Evolutionary conservation across 2,329 filamentous ascomycete genomes (phyloP).

Genomic region (Neonectria faginata): DNA sequence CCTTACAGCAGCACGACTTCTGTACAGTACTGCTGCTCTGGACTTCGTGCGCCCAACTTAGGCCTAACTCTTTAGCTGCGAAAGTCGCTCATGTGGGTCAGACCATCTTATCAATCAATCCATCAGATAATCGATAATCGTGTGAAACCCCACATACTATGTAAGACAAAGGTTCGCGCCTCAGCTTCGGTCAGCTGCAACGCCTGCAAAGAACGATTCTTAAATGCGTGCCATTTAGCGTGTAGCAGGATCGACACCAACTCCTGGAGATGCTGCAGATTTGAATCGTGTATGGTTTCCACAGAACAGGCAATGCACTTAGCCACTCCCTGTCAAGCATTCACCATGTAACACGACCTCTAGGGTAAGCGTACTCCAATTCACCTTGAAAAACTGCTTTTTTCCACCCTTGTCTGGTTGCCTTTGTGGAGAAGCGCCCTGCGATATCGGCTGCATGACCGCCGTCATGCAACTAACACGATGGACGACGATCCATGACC

Average conservation of each 20-base stretch:
- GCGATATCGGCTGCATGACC: not conserved
- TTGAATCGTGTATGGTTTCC: too few species aligned
- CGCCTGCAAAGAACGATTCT: too few species aligned
- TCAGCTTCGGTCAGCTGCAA: not conserved
- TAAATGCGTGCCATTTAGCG: too few species aligned
- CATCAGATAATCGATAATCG: conserved; percentile 3
- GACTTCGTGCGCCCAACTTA: too few species aligned
- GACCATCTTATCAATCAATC: conserved; percentile 9
- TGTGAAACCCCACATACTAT: not conserved
- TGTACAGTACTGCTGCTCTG: too few species aligned
- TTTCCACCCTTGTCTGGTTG: not conserved
- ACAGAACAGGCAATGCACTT: too few species aligned
- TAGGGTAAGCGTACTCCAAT: not conserved
- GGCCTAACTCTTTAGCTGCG: not conserved
- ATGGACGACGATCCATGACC: not conserved
- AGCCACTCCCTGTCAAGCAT: not conserved
- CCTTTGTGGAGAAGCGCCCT: not conserved
- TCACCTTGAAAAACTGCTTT: not conserved
- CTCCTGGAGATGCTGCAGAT: too few species aligned
- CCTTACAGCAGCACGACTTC: too few species aligned
- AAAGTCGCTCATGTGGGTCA: conserved; percentile 1
- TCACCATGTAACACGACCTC: not conserved
- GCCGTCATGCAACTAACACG: not conserved
- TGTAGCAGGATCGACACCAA: not conserved
- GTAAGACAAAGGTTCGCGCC: not conserved